Percentiles rank a stretch among this genome's conserved stretches.
Evolutionary conservation across 768 basidiomycete genomes (phyloP).

Genomic region (Naganishia friedmannii): DNA sequence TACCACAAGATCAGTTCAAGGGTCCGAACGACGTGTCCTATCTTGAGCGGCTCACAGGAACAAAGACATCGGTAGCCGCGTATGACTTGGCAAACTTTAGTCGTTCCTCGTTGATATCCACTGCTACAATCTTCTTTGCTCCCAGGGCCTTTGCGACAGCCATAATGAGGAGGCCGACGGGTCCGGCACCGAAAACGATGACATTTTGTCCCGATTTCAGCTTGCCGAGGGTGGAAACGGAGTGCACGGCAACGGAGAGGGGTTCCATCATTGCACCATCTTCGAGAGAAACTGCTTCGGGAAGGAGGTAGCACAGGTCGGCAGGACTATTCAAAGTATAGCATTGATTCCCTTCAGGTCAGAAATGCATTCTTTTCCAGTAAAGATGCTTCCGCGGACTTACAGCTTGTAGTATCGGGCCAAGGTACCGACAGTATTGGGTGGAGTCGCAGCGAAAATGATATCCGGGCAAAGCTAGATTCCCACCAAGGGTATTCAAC

Average conservation of each 20-base stretch:
- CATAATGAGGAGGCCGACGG: conserved; percentile 81
- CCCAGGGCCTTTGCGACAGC: conserved; percentile 93
- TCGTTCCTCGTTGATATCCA: conserved; percentile 58
- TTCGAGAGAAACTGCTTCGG: conserved; percentile 78
- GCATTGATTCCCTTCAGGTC: not conserved
- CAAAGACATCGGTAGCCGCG: conserved; percentile 68
- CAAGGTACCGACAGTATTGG: conserved; percentile 79
- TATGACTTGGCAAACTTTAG: conserved; percentile 83
- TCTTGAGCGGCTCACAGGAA: conserved; percentile 38
- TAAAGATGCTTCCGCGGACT: conserved; percentile 25
- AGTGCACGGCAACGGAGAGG: conserved; percentile 85
- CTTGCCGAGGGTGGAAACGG: conserved; percentile 71
- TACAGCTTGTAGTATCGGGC: conserved; percentile 73
- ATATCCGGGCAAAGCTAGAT: conserved; percentile 77
- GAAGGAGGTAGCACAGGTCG: conserved; percentile 68
- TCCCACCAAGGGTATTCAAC: not conserved
- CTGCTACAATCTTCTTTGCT: conserved; percentile 73
- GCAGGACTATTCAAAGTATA: conserved; percentile 56
- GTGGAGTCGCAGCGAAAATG: conserved; percentile 87
- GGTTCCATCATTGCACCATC: conserved; percentile 99
- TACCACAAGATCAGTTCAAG: not conserved
- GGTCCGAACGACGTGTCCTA: not conserved
- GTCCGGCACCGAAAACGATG: conserved; percentile 78
- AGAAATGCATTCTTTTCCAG: not conserved
- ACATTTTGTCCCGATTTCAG: conserved; percentile 73